A percentile compares a stretch with the other conserved stretches of the same genome.
Evolutionary conservation across 2,329 filamentous ascomycete species (phyloP).

Genomic region (Diaporthe sp.): DNA sequence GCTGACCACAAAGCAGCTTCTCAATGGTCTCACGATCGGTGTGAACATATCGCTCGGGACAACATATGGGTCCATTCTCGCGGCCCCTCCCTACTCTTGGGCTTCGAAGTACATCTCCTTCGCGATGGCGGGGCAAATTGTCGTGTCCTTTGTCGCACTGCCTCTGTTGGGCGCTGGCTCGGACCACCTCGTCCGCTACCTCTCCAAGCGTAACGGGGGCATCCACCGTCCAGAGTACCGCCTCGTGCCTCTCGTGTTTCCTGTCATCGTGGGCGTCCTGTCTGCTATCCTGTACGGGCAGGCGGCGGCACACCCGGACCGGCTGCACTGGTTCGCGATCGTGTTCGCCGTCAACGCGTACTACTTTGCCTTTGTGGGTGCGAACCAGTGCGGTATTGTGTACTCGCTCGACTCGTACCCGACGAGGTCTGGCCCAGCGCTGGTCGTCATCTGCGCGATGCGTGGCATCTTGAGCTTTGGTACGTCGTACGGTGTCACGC

Average conservation of each 20-base stretch:
- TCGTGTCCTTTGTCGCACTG: conserved; percentile 51
- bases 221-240: conserved; percentile 58
- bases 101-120: conserved; percentile 51
- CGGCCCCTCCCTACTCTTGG: conserved; percentile 54
- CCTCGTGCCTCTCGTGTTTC: conserved; percentile 52
- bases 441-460: conserved; percentile 61
- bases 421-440: conserved; percentile 54
- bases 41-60: conserved; percentile 59
- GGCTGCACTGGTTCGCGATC: conserved; percentile 53
- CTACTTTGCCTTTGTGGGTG: conserved; percentile 55
- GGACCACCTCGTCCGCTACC: conserved; percentile 52
- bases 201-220: conserved; percentile 53
- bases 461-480: conserved; percentile 61
- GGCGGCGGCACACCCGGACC: conserved; percentile 51
- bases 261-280: conserved; percentile 54
- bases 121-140: conserved; percentile 53
- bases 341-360: conserved; percentile 48
- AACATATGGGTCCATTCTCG: conserved; percentile 55
- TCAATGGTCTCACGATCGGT: conserved; percentile 44
- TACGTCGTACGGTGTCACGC: conserved; percentile 47
- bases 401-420: conserved; percentile 61
- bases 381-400: conserved; percentile 60
- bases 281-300: conserved; percentile 55
- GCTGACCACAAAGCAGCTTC: conserved; percentile 5
- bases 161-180: conserved; percentile 56